Conservation (phyloP, 2,329 filamentous ascomycete species). For the Aspergillus calidoustus region DNA sequence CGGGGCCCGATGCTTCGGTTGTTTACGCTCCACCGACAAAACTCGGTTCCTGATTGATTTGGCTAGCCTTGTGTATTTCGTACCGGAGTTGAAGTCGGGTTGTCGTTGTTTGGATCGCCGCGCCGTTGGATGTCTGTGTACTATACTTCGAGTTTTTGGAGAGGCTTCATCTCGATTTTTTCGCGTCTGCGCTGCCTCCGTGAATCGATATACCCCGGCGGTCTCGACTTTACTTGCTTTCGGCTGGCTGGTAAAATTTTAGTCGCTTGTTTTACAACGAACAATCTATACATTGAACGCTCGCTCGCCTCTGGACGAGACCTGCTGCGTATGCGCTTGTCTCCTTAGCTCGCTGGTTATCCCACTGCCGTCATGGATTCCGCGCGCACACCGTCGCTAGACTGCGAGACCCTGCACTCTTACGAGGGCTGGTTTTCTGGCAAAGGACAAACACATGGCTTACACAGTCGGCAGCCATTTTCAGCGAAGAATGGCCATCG, state of each 20-base stretch:
- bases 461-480: neutral
- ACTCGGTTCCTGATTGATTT: conserved; percentile 15
- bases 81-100: neutral
- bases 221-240: neutral
- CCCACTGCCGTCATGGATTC: conserved; percentile 21
- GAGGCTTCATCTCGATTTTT: neutral
- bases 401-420: neutral
- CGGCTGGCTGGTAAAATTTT: neutral
- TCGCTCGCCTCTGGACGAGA: conserved; percentile 10
- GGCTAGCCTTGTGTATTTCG: neutral
- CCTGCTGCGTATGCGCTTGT: conserved; percentile 23
- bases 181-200: neutral
- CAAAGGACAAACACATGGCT: neutral
- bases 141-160: neutral
- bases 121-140: conserved; percentile 6
- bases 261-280: neutral
- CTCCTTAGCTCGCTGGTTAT: conserved; percentile 16
- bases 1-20: conserved; percentile 10
- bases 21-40: conserved; percentile 9
- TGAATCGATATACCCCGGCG: neutral
- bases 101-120: conserved; percentile 3
- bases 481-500: neutral
- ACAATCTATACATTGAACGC: neutral
- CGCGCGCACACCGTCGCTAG: conserved; percentile 13
- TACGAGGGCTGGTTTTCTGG: neutral